Evolutionary conservation across 2,329 filamentous ascomycete species (phyloP).

Genomic region (Mycosphaerella arachidis): DNA sequence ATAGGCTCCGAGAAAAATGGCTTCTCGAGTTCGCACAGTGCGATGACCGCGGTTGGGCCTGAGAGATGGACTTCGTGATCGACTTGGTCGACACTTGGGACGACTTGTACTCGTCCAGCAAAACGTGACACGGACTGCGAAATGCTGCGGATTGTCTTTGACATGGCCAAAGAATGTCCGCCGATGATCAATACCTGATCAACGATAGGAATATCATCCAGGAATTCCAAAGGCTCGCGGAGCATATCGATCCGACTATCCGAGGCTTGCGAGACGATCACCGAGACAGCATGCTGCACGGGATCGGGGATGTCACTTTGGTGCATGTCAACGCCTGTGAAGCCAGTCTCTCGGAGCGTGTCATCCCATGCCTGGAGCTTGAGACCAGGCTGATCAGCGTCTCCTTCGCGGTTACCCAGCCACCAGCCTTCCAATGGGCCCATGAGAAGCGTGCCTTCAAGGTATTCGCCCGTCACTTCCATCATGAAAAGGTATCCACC

Average conservation of each 20-base stretch:
- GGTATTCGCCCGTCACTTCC: constrained; percentile 20
- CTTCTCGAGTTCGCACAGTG: constrained; percentile 17
- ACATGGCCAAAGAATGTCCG: constrained; percentile 12
- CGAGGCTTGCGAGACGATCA: constrained; percentile 15
- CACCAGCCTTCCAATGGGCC: constrained; percentile 15
- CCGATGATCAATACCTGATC: constrained; percentile 20
- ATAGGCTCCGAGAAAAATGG: constrained; percentile 15
- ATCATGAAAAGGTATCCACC: constrained; percentile 25
- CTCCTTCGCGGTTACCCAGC: constrained; percentile 27
- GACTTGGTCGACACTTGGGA: constrained; percentile 14
- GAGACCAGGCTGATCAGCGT: constrained; percentile 24
- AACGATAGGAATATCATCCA: constrained; percentile 13
- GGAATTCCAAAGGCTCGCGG: constrained; percentile 14
- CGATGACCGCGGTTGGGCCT: constrained; percentile 13
- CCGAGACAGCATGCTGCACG: constrained; percentile 13
- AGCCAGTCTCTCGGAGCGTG: constrained; percentile 31
- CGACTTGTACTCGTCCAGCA: constrained; percentile 14
- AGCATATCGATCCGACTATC: constrained; percentile 9
- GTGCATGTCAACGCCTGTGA: constrained; percentile 32
- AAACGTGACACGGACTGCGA: constrained; percentile 14
- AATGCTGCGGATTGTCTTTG: constrained; percentile 13
- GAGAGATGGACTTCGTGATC: constrained; percentile 8
- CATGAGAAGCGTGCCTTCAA: constrained; percentile 14
- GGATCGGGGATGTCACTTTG: constrained; percentile 15
- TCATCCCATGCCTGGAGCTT: constrained; percentile 32